phyloP scores from a whole-genome alignment of 345 rosid species.

The Dipteronia sinensis region DNA sequence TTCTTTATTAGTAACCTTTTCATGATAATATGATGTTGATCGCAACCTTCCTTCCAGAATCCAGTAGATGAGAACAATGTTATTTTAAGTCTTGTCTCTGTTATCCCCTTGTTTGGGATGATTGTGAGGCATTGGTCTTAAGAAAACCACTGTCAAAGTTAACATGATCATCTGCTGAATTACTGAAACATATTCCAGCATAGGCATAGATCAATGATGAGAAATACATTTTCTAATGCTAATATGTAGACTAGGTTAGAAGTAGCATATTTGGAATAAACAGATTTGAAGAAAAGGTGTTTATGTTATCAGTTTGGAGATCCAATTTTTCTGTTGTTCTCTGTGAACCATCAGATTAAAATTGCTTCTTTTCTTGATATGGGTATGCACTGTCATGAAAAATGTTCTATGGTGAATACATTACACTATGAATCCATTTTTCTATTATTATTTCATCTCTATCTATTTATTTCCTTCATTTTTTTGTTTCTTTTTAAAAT shows the following conservation, averaged over 20 bases:
- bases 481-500: background rate
- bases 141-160: background rate
- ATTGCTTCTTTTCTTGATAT: background rate
- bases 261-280: background rate
- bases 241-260: background rate
- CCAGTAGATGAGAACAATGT: background rate
- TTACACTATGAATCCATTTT: background rate
- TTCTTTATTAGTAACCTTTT: background rate
- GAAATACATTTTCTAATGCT: background rate
- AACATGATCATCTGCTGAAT: background rate
- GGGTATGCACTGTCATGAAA: background rate
- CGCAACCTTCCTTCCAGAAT: constrained; percentile 4
- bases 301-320: background rate
- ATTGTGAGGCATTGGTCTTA: background rate
- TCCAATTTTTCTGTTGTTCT: background rate
- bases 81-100: background rate
- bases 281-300: background rate
- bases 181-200: background rate
- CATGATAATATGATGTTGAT: background rate
- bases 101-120: background rate
- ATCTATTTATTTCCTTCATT: background rate
- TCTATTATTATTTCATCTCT: background rate
- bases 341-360: background rate
- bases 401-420: background rate
- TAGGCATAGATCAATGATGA: background rate